Percentiles rank a stretch among this genome's conserved stretches.
These are phyloP conservation scores for Asterella californica DNA, from an alignment of 225 moss, liverwort and hornwort species.

Conservation along the genomic window DNA sequence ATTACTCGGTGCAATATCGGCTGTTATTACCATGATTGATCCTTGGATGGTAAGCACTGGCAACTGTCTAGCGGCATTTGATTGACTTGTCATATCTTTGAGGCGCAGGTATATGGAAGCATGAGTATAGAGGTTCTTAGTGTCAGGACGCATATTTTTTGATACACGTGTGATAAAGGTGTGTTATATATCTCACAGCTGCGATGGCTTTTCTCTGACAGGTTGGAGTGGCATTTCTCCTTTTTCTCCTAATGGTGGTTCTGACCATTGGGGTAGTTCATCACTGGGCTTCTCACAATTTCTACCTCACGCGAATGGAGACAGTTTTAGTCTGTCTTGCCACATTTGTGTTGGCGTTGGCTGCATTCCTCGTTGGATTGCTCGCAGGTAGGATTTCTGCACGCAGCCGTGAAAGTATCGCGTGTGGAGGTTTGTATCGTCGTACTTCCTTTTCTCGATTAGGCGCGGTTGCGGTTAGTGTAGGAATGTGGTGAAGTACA, in stretches of 20 bases:
- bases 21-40: conserved; percentile 90
- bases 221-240: conserved; percentile 95
- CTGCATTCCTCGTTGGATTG: conserved; percentile 93
- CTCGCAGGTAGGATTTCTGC: conserved; percentile 59
- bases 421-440: not conserved
- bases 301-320: conserved; percentile 95
- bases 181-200: not conserved
- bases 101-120: not conserved
- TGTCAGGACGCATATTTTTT: not conserved
- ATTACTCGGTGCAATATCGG: conserved; percentile 87
- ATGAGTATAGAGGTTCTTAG: not conserved
- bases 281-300: conserved; percentile 99
- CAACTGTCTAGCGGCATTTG: not conserved
- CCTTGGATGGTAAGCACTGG: conserved; percentile 87
- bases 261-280: conserved; percentile 87
- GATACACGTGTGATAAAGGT: no score
- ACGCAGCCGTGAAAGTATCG: not conserved
- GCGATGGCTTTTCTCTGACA: conserved; percentile 23
- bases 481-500: not conserved
- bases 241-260: conserved; percentile 77
- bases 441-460: not conserved
- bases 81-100: not conserved
- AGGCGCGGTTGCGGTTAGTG: not conserved
- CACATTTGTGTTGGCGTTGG: conserved; percentile 85
- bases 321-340: conserved; percentile 79